Base-by-base conservation (phyloP, 108 stramenopile genomes). In the Skeletonema tropicum region DNA sequence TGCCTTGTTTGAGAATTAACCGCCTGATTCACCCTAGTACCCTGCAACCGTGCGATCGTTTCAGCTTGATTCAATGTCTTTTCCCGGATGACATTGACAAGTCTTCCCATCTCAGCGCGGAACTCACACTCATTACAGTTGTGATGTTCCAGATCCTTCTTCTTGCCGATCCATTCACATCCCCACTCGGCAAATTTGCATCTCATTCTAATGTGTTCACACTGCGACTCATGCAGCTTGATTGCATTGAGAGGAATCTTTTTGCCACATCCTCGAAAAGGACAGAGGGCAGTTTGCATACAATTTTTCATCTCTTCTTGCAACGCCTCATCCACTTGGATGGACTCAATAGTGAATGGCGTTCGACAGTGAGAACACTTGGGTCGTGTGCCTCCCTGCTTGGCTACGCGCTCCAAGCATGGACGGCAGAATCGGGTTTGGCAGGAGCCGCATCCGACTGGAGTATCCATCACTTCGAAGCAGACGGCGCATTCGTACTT, bases 361-460 rank as follows among this genome's bases (percentile, higher is more conserved):
- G 79, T 42, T 26, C 79, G 74, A 49, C 83, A 84, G 41, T 71
- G 60, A 31, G 79, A 79, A 57, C 83, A 84, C 55, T 41, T 79
- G 2, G 57, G 30, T 23, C 33, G 29, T 36, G 23, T 8, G 17
- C 48, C 63, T n/a, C 49, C 36, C 33, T 76, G 68, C 2, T 46
- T 52, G 5, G 76, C 13, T 0, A 77, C 63, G 0, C 83, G 74
- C 9, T 66, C 41, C 32, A 84, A 62, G 31, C 83, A 84, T 1
- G 46, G 11, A 5, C 36, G 57, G 45, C 83, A 84, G 70, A 84
- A 80, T 6, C 83, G 74, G 6, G 32, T 23, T 45, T 63, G 48
- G 74, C 83, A 84, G 4, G 75, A 60, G n/a, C 83, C 83, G 52
- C 83, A 84, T 49, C 83, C 79, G 13, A 81, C 79, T 0, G 83